Evolutionary conservation across 2,329 filamentous ascomycete genomes (phyloP).

Genomic region (Cadophora luteo-olivacea): DNA sequence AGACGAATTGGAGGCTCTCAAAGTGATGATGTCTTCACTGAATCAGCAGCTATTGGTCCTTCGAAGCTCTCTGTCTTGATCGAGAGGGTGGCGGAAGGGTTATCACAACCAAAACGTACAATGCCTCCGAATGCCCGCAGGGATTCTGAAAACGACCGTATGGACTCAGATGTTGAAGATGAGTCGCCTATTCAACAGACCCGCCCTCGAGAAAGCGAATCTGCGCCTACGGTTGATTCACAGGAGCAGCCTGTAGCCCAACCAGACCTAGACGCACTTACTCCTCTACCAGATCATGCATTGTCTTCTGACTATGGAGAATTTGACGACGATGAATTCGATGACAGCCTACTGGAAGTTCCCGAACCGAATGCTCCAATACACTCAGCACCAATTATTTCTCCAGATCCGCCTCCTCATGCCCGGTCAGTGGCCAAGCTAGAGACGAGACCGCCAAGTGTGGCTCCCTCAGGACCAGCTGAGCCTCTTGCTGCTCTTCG

Average conservation of each 20-base stretch:
- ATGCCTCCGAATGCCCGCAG: background rate
- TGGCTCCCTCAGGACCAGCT: conserved; percentile 12
- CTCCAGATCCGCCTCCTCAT: conserved; percentile 17
- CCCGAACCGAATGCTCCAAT: conserved; percentile 53
- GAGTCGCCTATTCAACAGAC: conserved; percentile 20
- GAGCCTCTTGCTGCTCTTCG: conserved; percentile 15
- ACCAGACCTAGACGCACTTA: background rate
- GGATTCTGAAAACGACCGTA: background rate
- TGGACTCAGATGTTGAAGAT: conserved; percentile 10
- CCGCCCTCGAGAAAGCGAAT: conserved; percentile 11
- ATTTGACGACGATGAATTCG: conserved; percentile 60
- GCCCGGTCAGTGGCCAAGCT: background rate
- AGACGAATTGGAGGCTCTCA: conserved; percentile 57
- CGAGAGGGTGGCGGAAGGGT: conserved; percentile 65
- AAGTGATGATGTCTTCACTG: conserved; percentile 45
- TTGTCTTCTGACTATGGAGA: conserved; percentile 45
- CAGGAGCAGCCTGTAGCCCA: conserved; percentile 1
- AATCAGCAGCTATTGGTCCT: conserved; percentile 53
- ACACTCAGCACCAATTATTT: conserved; percentile 16
- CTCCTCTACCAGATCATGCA: conserved; percentile 19
- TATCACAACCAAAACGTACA: conserved; percentile 42
- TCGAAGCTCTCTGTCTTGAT: conserved; percentile 68
- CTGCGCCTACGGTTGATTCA: background rate
- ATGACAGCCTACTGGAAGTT: conserved; percentile 54
- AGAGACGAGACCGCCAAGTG: background rate